phyloP scores from a whole-genome alignment of 202 grass and related monocot genomes.

The Zoysia matrella region DNA sequence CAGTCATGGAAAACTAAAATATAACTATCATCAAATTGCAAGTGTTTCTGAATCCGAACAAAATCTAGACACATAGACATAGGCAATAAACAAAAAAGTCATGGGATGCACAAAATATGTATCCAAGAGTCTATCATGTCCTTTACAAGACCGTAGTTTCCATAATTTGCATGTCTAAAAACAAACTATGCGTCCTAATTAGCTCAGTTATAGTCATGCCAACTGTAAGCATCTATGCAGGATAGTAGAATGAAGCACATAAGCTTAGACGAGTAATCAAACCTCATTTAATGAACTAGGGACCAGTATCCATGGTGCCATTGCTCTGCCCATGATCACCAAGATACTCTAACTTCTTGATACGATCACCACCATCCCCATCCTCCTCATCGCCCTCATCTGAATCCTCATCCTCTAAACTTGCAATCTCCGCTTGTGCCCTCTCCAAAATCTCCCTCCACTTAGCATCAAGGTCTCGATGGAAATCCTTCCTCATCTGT shows the following conservation, averaged over 20 bases:
- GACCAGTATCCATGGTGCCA: slow-evolving; percentile 32
- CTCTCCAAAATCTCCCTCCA: slow-evolving; percentile 81
- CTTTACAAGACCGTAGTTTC: neutral
- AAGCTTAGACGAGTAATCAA: slow-evolving; percentile 30
- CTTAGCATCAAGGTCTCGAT: slow-evolving; percentile 70
- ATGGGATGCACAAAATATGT: too few relatives aligned
- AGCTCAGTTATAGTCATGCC: slow-evolving; percentile 5
- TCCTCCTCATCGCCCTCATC: slow-evolving; percentile 30
- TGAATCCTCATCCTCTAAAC: slow-evolving; percentile 45
- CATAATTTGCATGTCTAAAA: neutral
- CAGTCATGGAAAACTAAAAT: too few relatives aligned
- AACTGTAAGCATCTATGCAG: slow-evolving; percentile 24
- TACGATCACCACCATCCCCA: slow-evolving; percentile 33
- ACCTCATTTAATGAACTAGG: slow-evolving; percentile 61
- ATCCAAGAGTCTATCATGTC: too few relatives aligned
- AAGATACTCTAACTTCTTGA: slow-evolving; percentile 37
- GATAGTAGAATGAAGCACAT: slow-evolving; percentile 16
- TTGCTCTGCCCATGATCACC: slow-evolving; percentile 42
- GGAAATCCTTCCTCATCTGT: slow-evolving; percentile 77
- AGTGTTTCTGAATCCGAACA: too few relatives aligned
- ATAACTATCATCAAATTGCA: too few relatives aligned
- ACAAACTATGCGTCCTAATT: neutral
- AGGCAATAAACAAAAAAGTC: too few relatives aligned
- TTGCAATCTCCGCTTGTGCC: slow-evolving; percentile 65
- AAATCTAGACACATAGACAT: too few relatives aligned